A percentile compares a stretch with the other conserved stretches of the same genome.
Conservation (phyloP, 805 yeast species). For the Henningerozyma blattae region DNA sequence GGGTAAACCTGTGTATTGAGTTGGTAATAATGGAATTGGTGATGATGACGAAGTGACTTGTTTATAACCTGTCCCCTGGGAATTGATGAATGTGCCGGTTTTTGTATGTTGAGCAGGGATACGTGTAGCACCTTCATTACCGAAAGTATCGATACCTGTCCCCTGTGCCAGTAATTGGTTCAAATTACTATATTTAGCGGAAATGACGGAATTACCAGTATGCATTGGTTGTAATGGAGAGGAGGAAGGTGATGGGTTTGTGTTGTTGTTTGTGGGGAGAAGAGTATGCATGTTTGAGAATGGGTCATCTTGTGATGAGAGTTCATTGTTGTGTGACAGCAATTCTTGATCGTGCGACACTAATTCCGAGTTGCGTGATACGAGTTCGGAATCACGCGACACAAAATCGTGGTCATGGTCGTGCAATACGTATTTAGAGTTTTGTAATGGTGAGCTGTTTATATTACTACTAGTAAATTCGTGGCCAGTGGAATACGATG, state of each 20-base stretch:
- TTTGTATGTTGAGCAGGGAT: conserved; percentile 89
- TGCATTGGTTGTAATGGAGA: conserved; percentile 29
- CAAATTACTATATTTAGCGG: conserved; percentile 55
- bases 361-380: too few species aligned
- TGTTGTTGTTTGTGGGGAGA: conserved; percentile 3
- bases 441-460: background rate
- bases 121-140: conserved; percentile 35
- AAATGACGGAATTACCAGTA: conserved; percentile 45
- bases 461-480: too few species aligned
- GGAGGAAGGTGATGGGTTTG: conserved; percentile 1
- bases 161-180: conserved; percentile 73
- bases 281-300: conserved; percentile 8
- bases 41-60: conserved; percentile 31
- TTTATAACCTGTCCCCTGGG: conserved; percentile 75
- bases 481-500: too few species aligned
- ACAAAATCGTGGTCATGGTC: too few species aligned
- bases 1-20: conserved; percentile 69
- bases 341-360: too few species aligned
- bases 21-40: conserved; percentile 35
- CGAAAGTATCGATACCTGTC: conserved; percentile 84
- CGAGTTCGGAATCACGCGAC: too few species aligned
- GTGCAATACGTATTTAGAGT: background rate
- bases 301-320: conserved; percentile 4
- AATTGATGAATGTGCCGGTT: conserved; percentile 72
- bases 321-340: conserved; percentile 7